phyloP scores from a whole-genome alignment of 2,329 filamentous ascomycete species.

The Fusarium sp. region DNA sequence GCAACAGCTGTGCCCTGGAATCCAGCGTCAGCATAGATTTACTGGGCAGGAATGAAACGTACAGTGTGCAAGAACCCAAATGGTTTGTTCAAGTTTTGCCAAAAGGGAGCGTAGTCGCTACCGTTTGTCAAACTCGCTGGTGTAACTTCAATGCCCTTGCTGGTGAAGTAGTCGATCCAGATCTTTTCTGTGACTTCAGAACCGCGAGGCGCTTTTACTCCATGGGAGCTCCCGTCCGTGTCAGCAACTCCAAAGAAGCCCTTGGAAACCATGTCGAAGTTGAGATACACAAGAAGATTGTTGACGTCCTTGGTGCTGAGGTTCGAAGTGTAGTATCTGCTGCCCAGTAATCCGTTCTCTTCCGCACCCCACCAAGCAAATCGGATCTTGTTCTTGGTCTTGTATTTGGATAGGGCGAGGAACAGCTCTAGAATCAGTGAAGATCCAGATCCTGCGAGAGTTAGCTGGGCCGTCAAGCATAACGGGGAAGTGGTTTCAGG shows the following conservation, averaged over 20 bases:
- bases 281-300: slow-evolving; percentile 35
- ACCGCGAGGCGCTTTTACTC: slow-evolving; percentile 41
- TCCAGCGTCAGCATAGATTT: not conserved
- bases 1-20: slow-evolving; percentile 26
- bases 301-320: slow-evolving; percentile 29
- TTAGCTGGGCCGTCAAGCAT: not conserved
- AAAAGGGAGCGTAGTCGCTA: slow-evolving; percentile 38
- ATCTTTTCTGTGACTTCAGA: slow-evolving; percentile 43
- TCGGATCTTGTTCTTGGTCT: slow-evolving; percentile 41
- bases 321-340: slow-evolving; percentile 32
- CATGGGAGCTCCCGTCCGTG: slow-evolving; percentile 39
- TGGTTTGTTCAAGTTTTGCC: slow-evolving; percentile 44
- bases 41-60: rapidly evolving
- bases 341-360: slow-evolving; percentile 35
- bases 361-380: slow-evolving; percentile 40
- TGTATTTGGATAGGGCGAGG: slow-evolving; percentile 35
- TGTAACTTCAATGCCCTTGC: slow-evolving; percentile 46
- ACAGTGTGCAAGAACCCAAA: slow-evolving; percentile 38
- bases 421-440: slow-evolving; percentile 35
- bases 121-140: slow-evolving; percentile 49
- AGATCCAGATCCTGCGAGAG: slow-evolving; percentile 17
- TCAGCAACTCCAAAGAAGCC: slow-evolving; percentile 38
- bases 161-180: slow-evolving; percentile 42
- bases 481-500: rapidly evolving
- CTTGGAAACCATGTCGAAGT: slow-evolving; percentile 40